These are phyloP conservation scores for Skeletonema marinoi DNA, from an alignment of 108 stramenopile genomes.

Conservation along the genomic window DNA sequence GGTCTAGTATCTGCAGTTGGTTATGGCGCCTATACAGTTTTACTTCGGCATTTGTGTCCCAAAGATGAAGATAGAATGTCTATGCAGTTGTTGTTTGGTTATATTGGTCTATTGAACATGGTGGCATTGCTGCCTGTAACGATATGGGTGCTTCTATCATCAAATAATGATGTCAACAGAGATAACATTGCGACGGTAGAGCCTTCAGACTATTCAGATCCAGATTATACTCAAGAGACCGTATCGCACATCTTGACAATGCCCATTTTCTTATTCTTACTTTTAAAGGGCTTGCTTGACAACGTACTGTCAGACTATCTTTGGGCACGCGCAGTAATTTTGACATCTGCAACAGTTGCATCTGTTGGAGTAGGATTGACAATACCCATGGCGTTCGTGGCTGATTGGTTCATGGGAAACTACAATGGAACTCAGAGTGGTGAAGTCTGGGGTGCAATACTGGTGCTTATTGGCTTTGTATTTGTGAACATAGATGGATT, in stretches of 20 bases:
- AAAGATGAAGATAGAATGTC: slow-evolving; percentile 75
- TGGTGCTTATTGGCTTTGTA: slow-evolving; percentile 75
- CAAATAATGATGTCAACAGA: slow-evolving; percentile 19
- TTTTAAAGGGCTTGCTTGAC: slow-evolving; percentile 83
- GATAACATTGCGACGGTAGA: slow-evolving; percentile 12
- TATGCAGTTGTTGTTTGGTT: slow-evolving; percentile 93
- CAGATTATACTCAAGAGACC: neutral
- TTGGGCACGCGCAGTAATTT: slow-evolving; percentile 94
- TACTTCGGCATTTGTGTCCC: slow-evolving; percentile 74
- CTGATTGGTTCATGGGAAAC: slow-evolving; percentile 74
- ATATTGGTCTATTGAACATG: slow-evolving; percentile 86
- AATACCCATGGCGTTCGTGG: slow-evolving; percentile 91
- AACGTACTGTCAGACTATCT: slow-evolving; percentile 93
- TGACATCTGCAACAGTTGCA: slow-evolving; percentile 96
- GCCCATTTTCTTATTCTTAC: slow-evolving; percentile 66
- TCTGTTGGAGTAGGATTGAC: slow-evolving; percentile 96
- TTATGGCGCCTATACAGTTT: slow-evolving; percentile 84
- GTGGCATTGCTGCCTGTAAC: slow-evolving; percentile 65
- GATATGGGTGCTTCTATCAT: slow-evolving; percentile 45
- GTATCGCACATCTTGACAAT: slow-evolving; percentile 21
- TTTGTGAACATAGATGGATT: slow-evolving; percentile 71
- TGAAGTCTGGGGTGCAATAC: slow-evolving; percentile 67
- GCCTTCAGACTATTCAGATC: neutral
- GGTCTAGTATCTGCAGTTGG: slow-evolving; percentile 81
- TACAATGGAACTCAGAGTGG: slow-evolving; percentile 36